These are phyloP conservation scores for Silene coronaria DNA, from an alignment of 179 eudicot genomes.

Conservation along the genomic window DNA sequence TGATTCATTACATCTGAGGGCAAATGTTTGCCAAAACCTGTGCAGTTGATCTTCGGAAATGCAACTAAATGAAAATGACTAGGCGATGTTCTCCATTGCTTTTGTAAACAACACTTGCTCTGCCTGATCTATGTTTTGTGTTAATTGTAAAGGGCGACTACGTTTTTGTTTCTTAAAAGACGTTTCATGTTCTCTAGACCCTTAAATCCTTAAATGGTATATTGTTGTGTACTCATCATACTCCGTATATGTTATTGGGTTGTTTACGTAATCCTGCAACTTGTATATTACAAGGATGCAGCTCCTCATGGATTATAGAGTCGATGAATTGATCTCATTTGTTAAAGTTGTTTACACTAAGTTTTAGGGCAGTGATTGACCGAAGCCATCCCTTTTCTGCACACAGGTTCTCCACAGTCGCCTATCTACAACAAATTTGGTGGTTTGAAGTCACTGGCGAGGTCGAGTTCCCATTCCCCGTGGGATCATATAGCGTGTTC, in stretches of 20 bases:
- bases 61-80: too few species aligned
- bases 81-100: too few species aligned
- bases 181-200: neutral
- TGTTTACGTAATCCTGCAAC: too few species aligned
- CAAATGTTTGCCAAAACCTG: neutral
- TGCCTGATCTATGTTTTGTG: too few species aligned
- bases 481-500: conserved; percentile 61
- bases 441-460: conserved; percentile 84
- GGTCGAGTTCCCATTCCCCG: conserved; percentile 69
- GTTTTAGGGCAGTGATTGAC: conserved; percentile 8
- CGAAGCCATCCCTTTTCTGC: neutral
- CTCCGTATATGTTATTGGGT: too few species aligned
- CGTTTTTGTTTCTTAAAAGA: too few species aligned
- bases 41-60: too few species aligned
- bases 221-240: neutral
- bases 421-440: conserved; percentile 85
- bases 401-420: conserved; percentile 49
- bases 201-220: neutral
- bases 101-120: too few species aligned
- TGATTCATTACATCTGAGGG: neutral
- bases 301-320: too few species aligned
- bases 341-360: neutral
- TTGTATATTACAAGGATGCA: too few species aligned
- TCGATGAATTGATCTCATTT: too few species aligned
- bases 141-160: too few species aligned